Percentiles rank a stretch among this genome's conserved stretches.
phyloP scores from a whole-genome alignment of 78 protist genomes.

The Dictyostelium intermedium region DNA sequence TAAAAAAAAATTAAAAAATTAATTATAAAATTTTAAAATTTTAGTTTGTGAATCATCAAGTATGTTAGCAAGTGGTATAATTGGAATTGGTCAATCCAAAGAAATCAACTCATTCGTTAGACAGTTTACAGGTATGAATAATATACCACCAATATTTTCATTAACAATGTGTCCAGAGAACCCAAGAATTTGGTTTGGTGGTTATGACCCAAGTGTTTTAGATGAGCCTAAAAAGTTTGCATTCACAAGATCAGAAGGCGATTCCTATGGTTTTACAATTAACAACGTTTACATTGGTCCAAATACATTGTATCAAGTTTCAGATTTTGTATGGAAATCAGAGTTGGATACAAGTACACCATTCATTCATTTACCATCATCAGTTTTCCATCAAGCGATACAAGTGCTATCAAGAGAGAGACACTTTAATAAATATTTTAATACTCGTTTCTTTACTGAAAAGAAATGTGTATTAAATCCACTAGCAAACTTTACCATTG shows the following conservation, averaged over 20 bases:
- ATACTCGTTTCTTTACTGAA: slow-evolving; percentile 43
- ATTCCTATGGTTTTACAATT: slow-evolving; percentile 20
- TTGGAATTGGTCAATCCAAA: slow-evolving; percentile 36
- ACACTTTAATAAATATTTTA: slow-evolving; percentile 11
- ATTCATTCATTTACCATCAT: slow-evolving; percentile 60
- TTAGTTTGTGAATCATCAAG: slow-evolving; percentile 50
- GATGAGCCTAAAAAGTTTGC: background rate
- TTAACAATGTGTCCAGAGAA: slow-evolving; percentile 14
- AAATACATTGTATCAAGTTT: slow-evolving; percentile 30
- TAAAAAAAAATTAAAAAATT: too few relatives aligned
- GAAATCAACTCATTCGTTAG: slow-evolving; percentile 7
- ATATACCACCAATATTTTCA: slow-evolving; percentile 17
- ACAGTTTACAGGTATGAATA: background rate
- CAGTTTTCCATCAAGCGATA: slow-evolving; percentile 55
- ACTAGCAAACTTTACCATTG: slow-evolving; percentile 3
- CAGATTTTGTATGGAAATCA: slow-evolving; percentile 40
- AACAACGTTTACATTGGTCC: slow-evolving; percentile 26
- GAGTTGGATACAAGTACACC: slow-evolving; percentile 39
- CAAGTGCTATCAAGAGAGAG: slow-evolving; percentile 21
- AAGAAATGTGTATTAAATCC: slow-evolving; percentile 56
- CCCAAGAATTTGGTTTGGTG: slow-evolving; percentile 75
- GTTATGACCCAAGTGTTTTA: slow-evolving; percentile 34
- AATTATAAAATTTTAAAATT: too few relatives aligned
- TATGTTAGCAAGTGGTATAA: slow-evolving; percentile 35
- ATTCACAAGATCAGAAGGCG: slow-evolving; percentile 1